phyloP scores from a whole-genome alignment of 2,329 filamentous ascomycete genomes.

The Dryadomyces sulphureus region DNA sequence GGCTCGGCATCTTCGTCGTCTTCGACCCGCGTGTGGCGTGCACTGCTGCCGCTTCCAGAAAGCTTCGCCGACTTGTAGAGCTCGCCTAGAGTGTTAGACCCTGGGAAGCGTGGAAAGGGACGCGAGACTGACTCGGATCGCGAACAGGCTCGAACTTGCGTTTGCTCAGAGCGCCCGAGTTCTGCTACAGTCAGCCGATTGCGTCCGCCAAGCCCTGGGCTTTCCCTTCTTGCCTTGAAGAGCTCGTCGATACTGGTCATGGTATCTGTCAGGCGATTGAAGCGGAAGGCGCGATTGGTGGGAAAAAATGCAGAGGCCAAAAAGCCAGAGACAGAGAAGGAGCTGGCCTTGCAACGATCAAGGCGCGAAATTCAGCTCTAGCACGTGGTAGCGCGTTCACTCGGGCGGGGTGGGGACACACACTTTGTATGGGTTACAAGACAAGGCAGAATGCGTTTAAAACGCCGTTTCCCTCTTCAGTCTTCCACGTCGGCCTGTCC shows the following conservation, averaged over 20 bases:
- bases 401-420: neutral
- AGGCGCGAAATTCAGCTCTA: neutral
- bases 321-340: neutral
- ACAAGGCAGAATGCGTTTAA: neutral
- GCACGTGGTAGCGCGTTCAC: constrained; percentile 1
- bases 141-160: constrained; percentile 46
- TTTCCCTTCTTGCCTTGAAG: constrained; percentile 30
- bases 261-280: constrained; percentile 1
- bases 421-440: neutral
- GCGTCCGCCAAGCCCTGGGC: neutral
- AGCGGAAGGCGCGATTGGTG: neutral
- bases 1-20: constrained; percentile 21
- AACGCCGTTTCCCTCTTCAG: neutral
- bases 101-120: neutral
- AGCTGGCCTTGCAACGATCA: neutral
- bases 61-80: constrained; percentile 49
- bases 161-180: constrained; percentile 37
- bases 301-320: neutral
- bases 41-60: constrained; percentile 25
- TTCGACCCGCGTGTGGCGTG: constrained; percentile 30
- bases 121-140: constrained; percentile 40
- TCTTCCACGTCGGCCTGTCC: neutral
- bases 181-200: constrained; percentile 15
- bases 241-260: constrained; percentile 47
- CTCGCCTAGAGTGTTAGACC: constrained; percentile 28